A percentile compares a stretch with the other conserved stretches of the same genome.
Evolutionary conservation across 1,284 basidiomycete species (phyloP).

Genomic region (Cutaneotrichosporon mucoides): DNA sequence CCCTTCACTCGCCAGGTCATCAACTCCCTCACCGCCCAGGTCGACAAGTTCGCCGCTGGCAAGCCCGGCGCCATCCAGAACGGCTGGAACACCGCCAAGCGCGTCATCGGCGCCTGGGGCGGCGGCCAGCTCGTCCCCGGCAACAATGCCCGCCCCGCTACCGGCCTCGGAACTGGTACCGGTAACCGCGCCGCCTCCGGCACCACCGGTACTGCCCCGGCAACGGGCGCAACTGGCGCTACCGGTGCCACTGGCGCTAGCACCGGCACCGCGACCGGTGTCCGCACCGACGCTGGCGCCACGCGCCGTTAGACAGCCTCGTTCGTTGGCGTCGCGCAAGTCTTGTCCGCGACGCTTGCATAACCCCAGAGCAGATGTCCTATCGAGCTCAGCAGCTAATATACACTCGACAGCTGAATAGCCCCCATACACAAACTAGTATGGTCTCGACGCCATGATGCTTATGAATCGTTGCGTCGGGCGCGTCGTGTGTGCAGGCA

Average conservation of each 20-base stretch:
- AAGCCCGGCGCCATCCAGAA: slow-evolving; percentile 34
- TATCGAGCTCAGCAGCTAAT: slow-evolving; percentile 1
- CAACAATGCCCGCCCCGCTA: background rate
- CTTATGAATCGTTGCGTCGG: slow-evolving; percentile 2
- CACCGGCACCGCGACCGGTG: too few species aligned
- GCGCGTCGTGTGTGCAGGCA: too few species aligned
- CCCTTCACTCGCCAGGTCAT: slow-evolving; percentile 78
- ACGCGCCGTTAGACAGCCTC: too few species aligned
- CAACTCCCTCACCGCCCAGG: slow-evolving; percentile 32
- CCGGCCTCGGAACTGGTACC: too few species aligned
- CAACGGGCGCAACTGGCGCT: too few species aligned
- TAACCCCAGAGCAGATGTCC: too few species aligned
- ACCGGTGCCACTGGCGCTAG: too few species aligned
- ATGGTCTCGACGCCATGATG: background rate
- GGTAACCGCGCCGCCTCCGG: too few species aligned
- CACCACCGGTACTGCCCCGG: too few species aligned
- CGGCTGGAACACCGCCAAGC: slow-evolving; percentile 40
- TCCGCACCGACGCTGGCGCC: too few species aligned
- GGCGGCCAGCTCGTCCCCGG: slow-evolving; percentile 28
- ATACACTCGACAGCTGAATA: slow-evolving; percentile 5
- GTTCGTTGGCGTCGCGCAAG: too few species aligned
- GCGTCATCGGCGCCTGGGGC: slow-evolving; percentile 38
- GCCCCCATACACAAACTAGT: background rate
- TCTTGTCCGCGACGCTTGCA: too few species aligned
- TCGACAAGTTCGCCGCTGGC: slow-evolving; percentile 32